A percentile compares a stretch with the other conserved stretches of the same genome.
These are phyloP conservation scores for Coniochaeta hoffmannii DNA, from an alignment of 2,329 filamentous ascomycete genomes.

Conservation along the genomic window DNA sequence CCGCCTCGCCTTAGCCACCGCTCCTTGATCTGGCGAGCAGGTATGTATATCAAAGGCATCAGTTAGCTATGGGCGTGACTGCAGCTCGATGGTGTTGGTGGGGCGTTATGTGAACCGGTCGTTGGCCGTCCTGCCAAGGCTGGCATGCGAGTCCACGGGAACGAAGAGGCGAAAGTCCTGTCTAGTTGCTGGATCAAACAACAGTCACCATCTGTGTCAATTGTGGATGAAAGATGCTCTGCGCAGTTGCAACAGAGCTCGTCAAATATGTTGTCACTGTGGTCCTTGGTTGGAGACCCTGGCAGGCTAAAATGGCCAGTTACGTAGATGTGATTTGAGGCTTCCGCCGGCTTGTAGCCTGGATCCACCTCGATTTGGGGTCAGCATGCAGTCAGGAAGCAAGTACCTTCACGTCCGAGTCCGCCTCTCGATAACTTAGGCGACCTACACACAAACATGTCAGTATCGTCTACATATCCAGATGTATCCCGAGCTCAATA, in stretches of 20 bases:
- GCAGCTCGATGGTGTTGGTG: neutral
- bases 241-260: neutral
- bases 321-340: neutral
- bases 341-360: neutral
- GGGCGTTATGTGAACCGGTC: neutral
- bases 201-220: no score
- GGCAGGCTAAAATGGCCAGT: no score
- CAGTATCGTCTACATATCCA: no score
- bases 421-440: no score
- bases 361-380: neutral
- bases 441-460: no score
- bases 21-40: neutral
- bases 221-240: neutral
- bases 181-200: no score
- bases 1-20: conserved; percentile 6
- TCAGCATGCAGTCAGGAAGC: no score
- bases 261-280: neutral
- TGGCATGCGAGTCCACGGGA: neutral
- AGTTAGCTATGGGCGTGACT: neutral
- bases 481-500: no score
- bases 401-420: no score
- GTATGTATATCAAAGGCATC: neutral
- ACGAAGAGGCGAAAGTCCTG: no score
- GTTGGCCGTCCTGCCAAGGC: neutral
- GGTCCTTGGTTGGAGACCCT: neutral